Conservation (phyloP, 371 early-diverging fungal species). For the Mucor circinelloides region DNA sequence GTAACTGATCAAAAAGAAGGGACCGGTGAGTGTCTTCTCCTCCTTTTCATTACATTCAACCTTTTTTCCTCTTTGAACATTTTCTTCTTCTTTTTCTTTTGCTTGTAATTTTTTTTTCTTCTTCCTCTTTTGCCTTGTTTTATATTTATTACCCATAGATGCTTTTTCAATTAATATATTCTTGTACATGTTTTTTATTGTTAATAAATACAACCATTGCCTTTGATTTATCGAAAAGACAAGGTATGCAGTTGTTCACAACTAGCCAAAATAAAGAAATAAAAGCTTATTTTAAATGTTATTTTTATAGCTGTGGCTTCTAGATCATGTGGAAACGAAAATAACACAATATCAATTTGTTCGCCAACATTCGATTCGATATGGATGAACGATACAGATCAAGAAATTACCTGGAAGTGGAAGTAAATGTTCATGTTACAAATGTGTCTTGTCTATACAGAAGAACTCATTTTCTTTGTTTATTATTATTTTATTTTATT, state of each 20-base stretch:
- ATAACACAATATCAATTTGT: constrained; percentile 39
- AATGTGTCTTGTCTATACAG: neutral
- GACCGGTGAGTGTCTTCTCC: neutral
- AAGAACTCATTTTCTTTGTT: neutral
- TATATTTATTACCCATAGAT: constrained; percentile 4
- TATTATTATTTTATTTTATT: neutral
- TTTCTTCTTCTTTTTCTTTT: neutral
- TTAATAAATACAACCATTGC: constrained; percentile 4
- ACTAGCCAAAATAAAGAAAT: neutral
- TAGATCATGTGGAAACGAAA: constrained; percentile 30
- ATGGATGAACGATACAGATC: constrained; percentile 43
- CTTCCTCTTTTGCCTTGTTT: neutral
- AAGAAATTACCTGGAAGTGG: constrained; percentile 51
- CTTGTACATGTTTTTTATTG: constrained; percentile 13
- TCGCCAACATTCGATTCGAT: constrained; percentile 29
- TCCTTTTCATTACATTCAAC: neutral
- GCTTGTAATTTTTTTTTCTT: constrained; percentile 1
- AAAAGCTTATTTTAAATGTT: neutral
- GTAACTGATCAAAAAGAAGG: neutral
- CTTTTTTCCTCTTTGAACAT: neutral
- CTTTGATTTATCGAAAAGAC: constrained; percentile 18
- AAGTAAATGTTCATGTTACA: constrained; percentile 26
- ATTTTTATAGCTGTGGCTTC: constrained; percentile 35
- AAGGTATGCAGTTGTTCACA: constrained; percentile 12
- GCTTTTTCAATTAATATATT: constrained; percentile 3